Base-by-base conservation (phyloP, 2,329 filamentous ascomycete species). In the Colletotrichum musicola region DNA sequence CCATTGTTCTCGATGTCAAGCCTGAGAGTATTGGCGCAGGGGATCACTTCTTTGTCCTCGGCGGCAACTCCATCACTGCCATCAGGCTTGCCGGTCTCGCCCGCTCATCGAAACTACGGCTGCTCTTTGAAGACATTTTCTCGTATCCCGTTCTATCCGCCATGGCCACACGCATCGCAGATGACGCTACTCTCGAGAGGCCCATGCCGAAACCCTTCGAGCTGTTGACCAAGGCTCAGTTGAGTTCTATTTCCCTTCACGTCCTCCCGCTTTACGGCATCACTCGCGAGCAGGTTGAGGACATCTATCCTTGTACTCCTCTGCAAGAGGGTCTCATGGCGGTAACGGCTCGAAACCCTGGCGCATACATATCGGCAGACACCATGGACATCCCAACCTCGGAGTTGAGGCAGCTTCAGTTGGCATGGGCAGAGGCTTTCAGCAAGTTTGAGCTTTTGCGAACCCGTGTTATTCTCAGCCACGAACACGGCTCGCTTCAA, bases 321-420 rank as follows among this genome's bases (percentile, higher is more conserved):
- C 66, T 74, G 0, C 72, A 73, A 25, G 65, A 71, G n/a, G 72
- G 69, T 20, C 59, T 73, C 6, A 72, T 74, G 68, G 73, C 72
- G 14, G 62, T 72, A 12, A 70, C 71, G 14, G 69, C 69, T 4
- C 72, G 72, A 46, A 71, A 72, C 1, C 55, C 64, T 0, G 73
- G 73, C 1, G 70, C 70, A 10, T 75, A 75, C 55, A 74, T 82
- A 12, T 75, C 77, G 4, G 74, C 77, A 44, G 70, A 75, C 20
- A 74, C 73, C 2, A 66, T 77, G 13, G 67, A 72, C 14, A 70
- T 79, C 3, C 49, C 72, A 1, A 44, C 73, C 13, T 49, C 74
- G 4, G 68, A 76, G 3, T 27, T 75, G 20, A 56, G 40, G 4
- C 67, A 49, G 5, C 78, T 79, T 71, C 73, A 75, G 60, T 55